Evolutionary conservation across 2,329 filamentous ascomycete genomes (phyloP), one percentile per base, ranked within the genome.

Genomic region (Phialophora chinensis): DNA sequence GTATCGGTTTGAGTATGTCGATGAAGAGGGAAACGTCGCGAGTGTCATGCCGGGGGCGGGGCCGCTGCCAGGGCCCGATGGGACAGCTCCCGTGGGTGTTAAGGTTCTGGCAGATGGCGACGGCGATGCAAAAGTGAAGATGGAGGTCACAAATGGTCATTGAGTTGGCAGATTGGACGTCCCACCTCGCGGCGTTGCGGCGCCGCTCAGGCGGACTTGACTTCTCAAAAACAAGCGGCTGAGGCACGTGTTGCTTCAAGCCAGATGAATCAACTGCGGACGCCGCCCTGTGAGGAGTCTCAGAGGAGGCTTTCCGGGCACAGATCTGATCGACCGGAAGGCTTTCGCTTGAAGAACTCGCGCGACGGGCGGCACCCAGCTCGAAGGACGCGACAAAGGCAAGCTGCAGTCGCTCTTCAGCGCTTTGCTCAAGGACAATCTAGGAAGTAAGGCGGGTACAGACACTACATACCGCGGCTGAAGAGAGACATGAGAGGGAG

Each of bases 1-100:
- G 62, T 99, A 98, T 81, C 96, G 97, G 80, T 98, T 98, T 76
- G 93, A 99, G 76, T 98, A 97, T 74, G 90, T 98, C 53, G 92
- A 99, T 77, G 95, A 99, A 80, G 86, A 92, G 57, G 94, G 93
- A 66, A 90, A 96, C 63, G 89, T 96, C 6, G 91, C 94, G 25
- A 92, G 93, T 2, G 85, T 89, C 31, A 97, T 93, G 2, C 93
- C 93, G 0, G 92, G 93, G 5, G 68, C 55, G 23, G 72, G 67
- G 33, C 44, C 56, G 8, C 33, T 68, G 42, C 68, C 65, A 6
- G 67, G 60, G 3, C 65, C 67, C 31, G 63, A 66, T 17, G 31
- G 47, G 55, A 64, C 23, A 14, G 47, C 25, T 50, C 47, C 47
- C 17, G 20, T 61, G 12, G 14, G 31, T 23, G 50, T 69, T 11